phyloP scores from a whole-genome alignment of 1,284 basidiomycete genomes.

The Trichosporon faecale region DNA sequence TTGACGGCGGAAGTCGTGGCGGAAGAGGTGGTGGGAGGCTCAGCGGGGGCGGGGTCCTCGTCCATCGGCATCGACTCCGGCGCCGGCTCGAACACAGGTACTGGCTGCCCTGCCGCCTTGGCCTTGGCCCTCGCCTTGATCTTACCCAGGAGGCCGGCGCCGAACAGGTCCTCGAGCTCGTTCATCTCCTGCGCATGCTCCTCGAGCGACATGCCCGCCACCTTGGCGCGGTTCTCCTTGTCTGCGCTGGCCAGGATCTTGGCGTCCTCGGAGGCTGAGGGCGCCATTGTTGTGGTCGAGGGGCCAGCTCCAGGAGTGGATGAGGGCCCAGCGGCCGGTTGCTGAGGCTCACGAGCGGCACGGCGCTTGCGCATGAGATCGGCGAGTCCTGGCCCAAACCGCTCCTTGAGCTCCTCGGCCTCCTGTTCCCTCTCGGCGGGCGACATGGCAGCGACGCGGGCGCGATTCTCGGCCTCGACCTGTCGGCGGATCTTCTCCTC shows the following conservation, averaged over 20 bases:
- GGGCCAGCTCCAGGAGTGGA: slow-evolving; percentile 5
- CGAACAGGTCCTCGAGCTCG: slow-evolving; percentile 67
- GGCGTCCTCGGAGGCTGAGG: slow-evolving; percentile 20
- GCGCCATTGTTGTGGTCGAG: background rate
- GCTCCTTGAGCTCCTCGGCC: slow-evolving; percentile 61
- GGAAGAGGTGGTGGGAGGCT: background rate
- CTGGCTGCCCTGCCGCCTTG: background rate
- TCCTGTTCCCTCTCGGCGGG: slow-evolving; percentile 62
- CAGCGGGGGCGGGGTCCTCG: background rate
- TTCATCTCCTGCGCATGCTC: slow-evolving; percentile 61
- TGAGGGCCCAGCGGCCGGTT: background rate
- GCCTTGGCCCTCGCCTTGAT: slow-evolving; percentile 52
- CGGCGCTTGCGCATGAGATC: slow-evolving; percentile 58
- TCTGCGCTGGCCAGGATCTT: slow-evolving; percentile 10
- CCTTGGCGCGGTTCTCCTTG: slow-evolving; percentile 50
- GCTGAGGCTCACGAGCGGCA: background rate
- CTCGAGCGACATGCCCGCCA: slow-evolving; percentile 60
- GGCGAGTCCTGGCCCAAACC: slow-evolving; percentile 63
- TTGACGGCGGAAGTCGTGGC: background rate
- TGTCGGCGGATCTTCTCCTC: slow-evolving; percentile 17
- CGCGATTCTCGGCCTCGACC: slow-evolving; percentile 44
- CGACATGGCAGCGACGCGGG: slow-evolving; percentile 59
- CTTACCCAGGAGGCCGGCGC: slow-evolving; percentile 61
- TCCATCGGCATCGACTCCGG: background rate
- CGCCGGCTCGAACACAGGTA: background rate